A percentile compares a stretch with the other conserved stretches of the same genome.
phyloP scores from a whole-genome alignment of 768 basidiomycete species.

The Hydnum rufescens region DNA sequence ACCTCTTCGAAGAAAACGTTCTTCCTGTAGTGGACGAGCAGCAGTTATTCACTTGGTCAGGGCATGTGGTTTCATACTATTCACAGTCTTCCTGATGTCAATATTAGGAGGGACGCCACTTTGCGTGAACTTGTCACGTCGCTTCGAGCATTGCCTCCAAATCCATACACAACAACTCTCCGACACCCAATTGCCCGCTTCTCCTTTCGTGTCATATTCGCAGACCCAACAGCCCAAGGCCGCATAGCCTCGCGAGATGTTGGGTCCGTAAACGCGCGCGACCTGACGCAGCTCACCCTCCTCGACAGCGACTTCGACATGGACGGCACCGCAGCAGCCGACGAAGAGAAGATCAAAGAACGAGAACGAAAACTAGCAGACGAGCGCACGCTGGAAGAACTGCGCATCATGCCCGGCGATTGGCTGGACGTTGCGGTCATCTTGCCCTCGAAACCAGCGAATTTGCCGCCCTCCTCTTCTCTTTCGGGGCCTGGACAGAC shows the following conservation, averaged over 20 bases:
- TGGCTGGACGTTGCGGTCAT: slow-evolving; percentile 56
- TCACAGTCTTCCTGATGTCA: neutral
- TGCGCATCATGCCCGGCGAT: slow-evolving; percentile 65
- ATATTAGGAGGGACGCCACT: slow-evolving; percentile 58
- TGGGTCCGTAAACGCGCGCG: slow-evolving; percentile 63
- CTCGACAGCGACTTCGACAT: slow-evolving; percentile 27
- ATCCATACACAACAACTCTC: slow-evolving; percentile 35
- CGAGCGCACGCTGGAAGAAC: slow-evolving; percentile 56
- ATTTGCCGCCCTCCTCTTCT: neutral
- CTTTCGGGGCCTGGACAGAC: neutral
- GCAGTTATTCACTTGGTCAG: slow-evolving; percentile 63
- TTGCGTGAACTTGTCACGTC: slow-evolving; percentile 60
- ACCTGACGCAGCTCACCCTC: slow-evolving; percentile 46
- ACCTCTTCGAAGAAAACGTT: slow-evolving; percentile 57
- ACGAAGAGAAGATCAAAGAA: slow-evolving; percentile 20
- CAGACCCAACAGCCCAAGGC: slow-evolving; percentile 51
- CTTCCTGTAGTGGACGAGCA: slow-evolving; percentile 66
- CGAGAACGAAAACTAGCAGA: slow-evolving; percentile 23
- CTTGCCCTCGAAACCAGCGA: slow-evolving; percentile 24
- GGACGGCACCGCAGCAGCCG: slow-evolving; percentile 5
- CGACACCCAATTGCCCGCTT: slow-evolving; percentile 68
- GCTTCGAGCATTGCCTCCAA: slow-evolving; percentile 50
- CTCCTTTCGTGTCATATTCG: slow-evolving; percentile 46
- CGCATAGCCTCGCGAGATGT: slow-evolving; percentile 59
- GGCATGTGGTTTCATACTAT: neutral